Conservation (phyloP, 2,329 filamentous ascomycete species). For the Chaetomiaceae sp. region DNA sequence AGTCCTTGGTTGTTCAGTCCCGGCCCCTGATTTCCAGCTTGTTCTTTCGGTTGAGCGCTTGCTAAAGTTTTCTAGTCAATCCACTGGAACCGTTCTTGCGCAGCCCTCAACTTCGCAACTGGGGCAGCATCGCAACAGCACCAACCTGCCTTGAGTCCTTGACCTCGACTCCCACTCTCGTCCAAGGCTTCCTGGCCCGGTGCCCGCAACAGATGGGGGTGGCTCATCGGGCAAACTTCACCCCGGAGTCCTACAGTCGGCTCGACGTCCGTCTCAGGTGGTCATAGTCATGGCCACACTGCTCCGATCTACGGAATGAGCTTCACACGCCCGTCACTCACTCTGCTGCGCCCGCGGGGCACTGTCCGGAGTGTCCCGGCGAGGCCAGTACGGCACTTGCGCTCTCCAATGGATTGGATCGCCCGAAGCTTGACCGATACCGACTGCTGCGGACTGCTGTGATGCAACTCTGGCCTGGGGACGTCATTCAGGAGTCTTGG, state of each 20-base stretch:
- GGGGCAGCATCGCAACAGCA: too few species aligned
- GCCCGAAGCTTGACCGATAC: background rate
- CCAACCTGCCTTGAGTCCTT: too few species aligned
- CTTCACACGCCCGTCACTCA: background rate
- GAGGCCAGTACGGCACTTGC: background rate
- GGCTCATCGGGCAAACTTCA: background rate
- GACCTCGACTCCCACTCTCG: too few species aligned
- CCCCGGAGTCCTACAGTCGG: background rate
- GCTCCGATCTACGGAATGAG: background rate
- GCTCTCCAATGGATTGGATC: background rate
- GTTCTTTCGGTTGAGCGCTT: too few species aligned
- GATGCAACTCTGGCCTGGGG: background rate
- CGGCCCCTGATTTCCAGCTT: too few species aligned
- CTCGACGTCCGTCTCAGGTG: too few species aligned
- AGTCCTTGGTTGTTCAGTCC: too few species aligned
- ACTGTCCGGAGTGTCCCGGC: background rate
- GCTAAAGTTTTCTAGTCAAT: too few species aligned
- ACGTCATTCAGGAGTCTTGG: background rate
- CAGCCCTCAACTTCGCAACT: too few species aligned
- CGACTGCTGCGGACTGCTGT: constrained; percentile 1
- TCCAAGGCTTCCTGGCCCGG: too few species aligned
- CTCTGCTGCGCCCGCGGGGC: constrained; percentile 11
- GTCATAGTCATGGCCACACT: background rate
- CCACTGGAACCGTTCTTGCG: too few species aligned
- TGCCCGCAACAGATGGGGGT: too few species aligned